Evolutionary conservation across 768 basidiomycete genomes (phyloP), one percentile per base, ranked within the genome.

Genomic region (Arthromyces matolae): DNA sequence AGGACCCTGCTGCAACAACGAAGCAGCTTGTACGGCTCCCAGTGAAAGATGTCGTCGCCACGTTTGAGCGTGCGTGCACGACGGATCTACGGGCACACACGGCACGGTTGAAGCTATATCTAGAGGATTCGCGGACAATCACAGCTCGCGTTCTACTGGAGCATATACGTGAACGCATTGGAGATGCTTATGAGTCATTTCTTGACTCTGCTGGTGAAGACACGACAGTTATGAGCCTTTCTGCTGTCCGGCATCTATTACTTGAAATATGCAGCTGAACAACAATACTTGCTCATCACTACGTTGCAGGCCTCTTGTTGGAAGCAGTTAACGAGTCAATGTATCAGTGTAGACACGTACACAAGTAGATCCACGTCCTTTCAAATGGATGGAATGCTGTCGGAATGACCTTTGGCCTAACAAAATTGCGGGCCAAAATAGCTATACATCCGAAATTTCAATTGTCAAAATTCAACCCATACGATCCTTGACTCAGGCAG

Each of bases 71-170:
- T 14, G 71, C 76, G 1, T 75, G 80, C 53, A 76, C 80, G 57
- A 69, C 75, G 3, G 79, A 83, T 51, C 66, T 85, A 18, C 76
- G 76, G 24, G 68, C 75, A 3, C 70, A 65, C n/a, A 74, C 86
- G 14, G 72, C 64, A 9, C 75, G 82, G 45, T 65, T 96, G 61
- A 71, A 77, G 58, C 56, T 90, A 48, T 98, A 94, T 63, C 75
- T 99, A 7, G 83, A 85, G 57, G 88, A 93, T 56, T 79, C 81
- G 47, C 72, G 83, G 49, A 92, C 92, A 4, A 86, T 88, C 25
- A 92, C 92, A 5, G 87, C 87, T 25, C 71, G 71, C 2, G 85
- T 97, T 7, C 70, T 98, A 44, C 65, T 96, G 23, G 77, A 78
- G 24, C 92, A 93, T 53, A 74, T 89, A 20, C 73, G 83, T 63